A percentile compares a stretch with the other conserved stretches of the same genome.
Conservation (phyloP, 2,329 filamentous ascomycete species). For the Penicillium sp. region DNA sequence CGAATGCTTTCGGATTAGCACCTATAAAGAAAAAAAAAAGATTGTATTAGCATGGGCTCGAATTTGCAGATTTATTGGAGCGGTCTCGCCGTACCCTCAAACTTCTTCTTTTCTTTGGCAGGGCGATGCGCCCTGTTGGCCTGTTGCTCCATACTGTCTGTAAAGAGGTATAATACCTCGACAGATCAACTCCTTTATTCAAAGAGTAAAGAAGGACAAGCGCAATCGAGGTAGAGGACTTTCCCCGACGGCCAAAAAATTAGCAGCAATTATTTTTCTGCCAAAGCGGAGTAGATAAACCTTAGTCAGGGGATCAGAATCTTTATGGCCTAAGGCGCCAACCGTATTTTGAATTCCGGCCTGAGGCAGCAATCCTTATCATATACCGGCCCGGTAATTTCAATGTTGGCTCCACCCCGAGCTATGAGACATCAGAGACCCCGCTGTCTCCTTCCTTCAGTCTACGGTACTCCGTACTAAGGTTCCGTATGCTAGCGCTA, state of each 20-base stretch:
- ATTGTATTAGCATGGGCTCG: conserved; percentile 15
- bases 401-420: background rate
- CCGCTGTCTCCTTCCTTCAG: background rate
- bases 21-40: conserved; percentile 49
- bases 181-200: conserved; percentile 20
- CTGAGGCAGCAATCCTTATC: conserved; percentile 19
- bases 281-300: conserved; percentile 30
- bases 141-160: conserved; percentile 71
- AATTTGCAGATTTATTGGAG: conserved; percentile 15
- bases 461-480: background rate
- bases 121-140: conserved; percentile 81
- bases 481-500: background rate
- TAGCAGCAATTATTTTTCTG: conserved; percentile 29
- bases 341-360: background rate
- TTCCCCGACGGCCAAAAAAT: conserved; percentile 31
- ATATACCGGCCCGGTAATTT: conserved; percentile 10
- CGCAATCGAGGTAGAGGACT: conserved; percentile 17
- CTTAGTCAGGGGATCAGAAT: conserved; percentile 15
- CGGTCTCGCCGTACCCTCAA: conserved; percentile 52
- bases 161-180: conserved; percentile 31
- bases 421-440: background rate
- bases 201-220: conserved; percentile 14
- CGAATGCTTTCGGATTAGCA: conserved; percentile 86
- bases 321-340: conserved; percentile 10
- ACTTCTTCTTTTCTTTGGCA: conserved; percentile 84